Evolutionary conservation across 1,139 yeast species (phyloP).

Genomic region (Candida buenavistaensis): DNA sequence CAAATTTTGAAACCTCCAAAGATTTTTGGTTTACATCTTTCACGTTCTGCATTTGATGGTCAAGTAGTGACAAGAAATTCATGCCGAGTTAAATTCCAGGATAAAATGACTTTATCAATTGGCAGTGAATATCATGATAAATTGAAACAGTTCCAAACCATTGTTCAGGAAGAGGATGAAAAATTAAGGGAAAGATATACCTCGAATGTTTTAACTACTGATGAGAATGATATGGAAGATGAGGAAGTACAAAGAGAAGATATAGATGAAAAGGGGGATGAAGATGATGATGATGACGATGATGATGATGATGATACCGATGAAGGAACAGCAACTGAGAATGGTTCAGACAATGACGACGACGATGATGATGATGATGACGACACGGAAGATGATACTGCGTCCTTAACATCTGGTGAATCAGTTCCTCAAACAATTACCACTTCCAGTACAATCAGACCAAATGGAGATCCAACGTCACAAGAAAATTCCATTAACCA

Average conservation of each 20-base stretch:
- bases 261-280: conserved; percentile 41
- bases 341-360: conserved; percentile 18
- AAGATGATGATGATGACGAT: conserved; percentile 26
- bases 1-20: conserved; percentile 67
- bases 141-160: conserved; percentile 35
- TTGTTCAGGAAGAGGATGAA: conserved; percentile 18
- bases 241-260: conserved; percentile 44
- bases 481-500: conserved; percentile 23
- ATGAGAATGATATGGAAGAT: conserved; percentile 47
- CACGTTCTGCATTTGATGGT: conserved; percentile 79
- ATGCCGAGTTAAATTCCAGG: conserved; percentile 70
- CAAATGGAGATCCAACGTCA: conserved; percentile 2
- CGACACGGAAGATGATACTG: conserved; percentile 13
- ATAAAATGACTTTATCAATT: conserved; percentile 51
- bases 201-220: conserved; percentile 40
- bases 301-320: conserved; percentile 23
- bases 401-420: conserved; percentile 16
- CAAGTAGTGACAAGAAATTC: conserved; percentile 71
- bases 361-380: conserved; percentile 22
- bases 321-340: no score
- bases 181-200: conserved; percentile 14
- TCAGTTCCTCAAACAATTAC: conserved; percentile 14
- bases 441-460: conserved; percentile 13
- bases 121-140: conserved; percentile 45
- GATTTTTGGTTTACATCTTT: conserved; percentile 72